Conservation (phyloP, 495 filamentous ascomycete species). For the Parathielavia appendiculata region DNA sequence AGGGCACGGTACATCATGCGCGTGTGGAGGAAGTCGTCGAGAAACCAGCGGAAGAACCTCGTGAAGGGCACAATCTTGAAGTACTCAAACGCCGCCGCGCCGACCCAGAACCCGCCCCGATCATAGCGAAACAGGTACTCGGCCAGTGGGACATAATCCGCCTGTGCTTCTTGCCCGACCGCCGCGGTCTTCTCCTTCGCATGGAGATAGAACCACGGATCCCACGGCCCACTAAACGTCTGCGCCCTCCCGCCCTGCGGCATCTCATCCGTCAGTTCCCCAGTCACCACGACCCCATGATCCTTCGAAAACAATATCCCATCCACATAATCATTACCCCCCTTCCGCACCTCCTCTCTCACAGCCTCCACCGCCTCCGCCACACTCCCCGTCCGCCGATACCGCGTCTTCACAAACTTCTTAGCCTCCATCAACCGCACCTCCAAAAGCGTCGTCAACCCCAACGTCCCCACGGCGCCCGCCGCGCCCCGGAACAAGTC, state of each 20-base stretch:
- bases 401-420: constrained; percentile 50
- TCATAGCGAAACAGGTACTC: constrained; percentile 62
- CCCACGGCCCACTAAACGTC: constrained; percentile 38
- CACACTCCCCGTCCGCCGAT: constrained; percentile 26
- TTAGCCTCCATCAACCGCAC: constrained; percentile 48
- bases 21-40: constrained; percentile 61
- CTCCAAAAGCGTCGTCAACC: constrained; percentile 54
- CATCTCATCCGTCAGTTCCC: constrained; percentile 39
- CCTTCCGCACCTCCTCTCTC: constrained; percentile 19
- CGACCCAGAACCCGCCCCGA: constrained; percentile 58
- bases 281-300: constrained; percentile 48
- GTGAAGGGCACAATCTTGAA: constrained; percentile 52
- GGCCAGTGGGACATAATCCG: constrained; percentile 38
- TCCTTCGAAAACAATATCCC: constrained; percentile 46
- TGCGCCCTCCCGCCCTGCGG: constrained; percentile 27
- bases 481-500: constrained; percentile 57
- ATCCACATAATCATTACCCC: constrained; percentile 44
- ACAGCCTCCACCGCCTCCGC: constrained; percentile 16
- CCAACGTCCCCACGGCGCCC: constrained; percentile 54
- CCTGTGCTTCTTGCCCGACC: constrained; percentile 21
- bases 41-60: constrained; percentile 49
- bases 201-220: constrained; percentile 54
- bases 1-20: constrained; percentile 59
- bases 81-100: constrained; percentile 50
- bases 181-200: constrained; percentile 27